Percentiles rank a stretch among this genome's conserved stretches.
phyloP scores from a whole-genome alignment of 2,329 filamentous ascomycete genomes.

The Venturia nashicola region DNA sequence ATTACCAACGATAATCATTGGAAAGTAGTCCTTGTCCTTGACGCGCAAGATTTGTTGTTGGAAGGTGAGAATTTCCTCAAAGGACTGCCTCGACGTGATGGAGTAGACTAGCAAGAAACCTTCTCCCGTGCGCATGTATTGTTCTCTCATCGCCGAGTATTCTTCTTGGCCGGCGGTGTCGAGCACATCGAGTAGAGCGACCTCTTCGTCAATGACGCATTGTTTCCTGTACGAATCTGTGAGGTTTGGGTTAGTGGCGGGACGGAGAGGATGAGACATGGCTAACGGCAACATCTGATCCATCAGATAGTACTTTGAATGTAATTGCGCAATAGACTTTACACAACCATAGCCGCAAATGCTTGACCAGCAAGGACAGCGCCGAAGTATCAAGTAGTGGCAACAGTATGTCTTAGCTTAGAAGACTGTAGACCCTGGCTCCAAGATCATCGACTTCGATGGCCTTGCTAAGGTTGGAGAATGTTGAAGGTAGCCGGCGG shows the following conservation, averaged over 20 bases:
- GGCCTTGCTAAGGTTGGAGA: neutral
- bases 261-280: neutral
- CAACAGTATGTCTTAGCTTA: neutral
- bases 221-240: conserved; percentile 99
- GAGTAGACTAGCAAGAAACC: conserved; percentile 97
- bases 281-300: neutral
- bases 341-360: neutral
- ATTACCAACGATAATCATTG: conserved; percentile 97
- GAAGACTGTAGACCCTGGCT: neutral
- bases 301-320: neutral
- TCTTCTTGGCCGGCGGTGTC: conserved; percentile 98
- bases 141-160: conserved; percentile 98
- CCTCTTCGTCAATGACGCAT: conserved; percentile 96
- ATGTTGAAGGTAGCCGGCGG: neutral
- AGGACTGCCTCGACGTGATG: conserved; percentile 93
- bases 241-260: neutral
- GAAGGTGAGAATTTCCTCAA: conserved; percentile 97
- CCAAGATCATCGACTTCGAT: neutral
- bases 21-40: conserved; percentile 99
- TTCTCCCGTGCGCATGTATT: conserved; percentile 99
- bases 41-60: conserved; percentile 97
- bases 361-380: neutral
- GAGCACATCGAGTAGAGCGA: conserved; percentile 91
- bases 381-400: neutral
- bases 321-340: neutral